Base-by-base conservation (phyloP, 306 rosid genomes). In the Cucurbita moschata region DNA sequence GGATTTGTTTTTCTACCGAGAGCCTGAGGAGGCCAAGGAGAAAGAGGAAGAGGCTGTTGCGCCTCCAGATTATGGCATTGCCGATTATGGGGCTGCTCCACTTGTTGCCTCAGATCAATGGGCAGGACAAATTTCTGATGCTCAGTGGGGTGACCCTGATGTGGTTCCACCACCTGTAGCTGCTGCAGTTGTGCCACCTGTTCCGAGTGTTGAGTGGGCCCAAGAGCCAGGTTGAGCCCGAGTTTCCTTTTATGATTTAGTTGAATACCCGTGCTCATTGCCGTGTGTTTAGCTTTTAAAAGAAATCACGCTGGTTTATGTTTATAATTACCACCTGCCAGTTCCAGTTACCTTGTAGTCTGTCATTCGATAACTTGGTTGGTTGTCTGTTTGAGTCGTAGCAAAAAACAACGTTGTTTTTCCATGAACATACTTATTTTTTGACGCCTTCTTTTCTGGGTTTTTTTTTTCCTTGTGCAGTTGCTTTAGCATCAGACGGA, bases 1-100 rank as follows among this genome's bases (percentile, higher is more conserved):
- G 43, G 97, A 93, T 76, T 52, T 93, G 53, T 93, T 93, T 83
- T 90, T 93, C 87, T 88, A 93, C 4, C 86, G 97, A 50, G 96
- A 92, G 58, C 98, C 96, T 0, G 96, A 90, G 81, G 98, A 90
- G 84, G 82, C 96, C 5, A 90, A 88, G 80, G 75, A 78, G 62
- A 78, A 73, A 67, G 96, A 93, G 26, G 98, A 90, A n/a, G 94
- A 93, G 63, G 87, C 79, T 0, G 81, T 66, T 4, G 84, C 76
- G 2, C 77, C 62, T 10, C 81, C 81, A 5, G 96, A 86, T 26
- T 90, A 88, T 74, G 90, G 85, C 44, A 74, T 85, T 65, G n/a
- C 88, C 0, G 96, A 88, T 42, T 90, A 59, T 18, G 71, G 89
- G 15, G 64, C 80, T 18, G 84, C 77, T 30, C 59, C 81, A n/a